Conservation (phyloP, 164 flowering plant genomes). For the Berberis vulgaris region DNA sequence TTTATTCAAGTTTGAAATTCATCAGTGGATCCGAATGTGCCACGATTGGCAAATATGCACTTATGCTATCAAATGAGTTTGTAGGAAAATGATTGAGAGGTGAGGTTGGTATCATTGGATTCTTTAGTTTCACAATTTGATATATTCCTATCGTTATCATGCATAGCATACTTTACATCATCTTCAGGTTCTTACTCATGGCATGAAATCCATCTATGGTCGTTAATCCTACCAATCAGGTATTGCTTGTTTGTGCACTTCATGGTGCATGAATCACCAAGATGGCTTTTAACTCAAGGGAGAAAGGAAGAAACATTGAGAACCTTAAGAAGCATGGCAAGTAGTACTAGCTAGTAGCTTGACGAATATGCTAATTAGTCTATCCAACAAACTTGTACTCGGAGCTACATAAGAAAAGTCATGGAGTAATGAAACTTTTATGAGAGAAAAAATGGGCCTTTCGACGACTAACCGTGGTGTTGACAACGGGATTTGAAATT, state of each 20-base stretch:
- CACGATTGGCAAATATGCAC: conserved; percentile 41
- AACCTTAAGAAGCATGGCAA: conserved; percentile 24
- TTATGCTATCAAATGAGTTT: conserved; percentile 49
- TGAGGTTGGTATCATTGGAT: conserved; percentile 40
- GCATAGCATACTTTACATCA: conserved; percentile 33
- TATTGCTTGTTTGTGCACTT: conserved; percentile 32
- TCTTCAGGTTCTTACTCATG: conserved; percentile 24
- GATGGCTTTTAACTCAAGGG: conserved; percentile 62
- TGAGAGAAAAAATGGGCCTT: conserved; percentile 38
- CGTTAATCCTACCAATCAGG: conserved; percentile 30
- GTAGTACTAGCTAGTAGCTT: conserved; percentile 4
- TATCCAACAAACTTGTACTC: too few relatives aligned
- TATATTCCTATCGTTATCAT: conserved; percentile 49
- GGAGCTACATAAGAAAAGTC: background rate
- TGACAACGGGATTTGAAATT: conserved; percentile 42
- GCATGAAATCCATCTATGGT: conserved; percentile 44
- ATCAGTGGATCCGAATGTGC: conserved; percentile 51
- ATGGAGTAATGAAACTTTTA: conserved; percentile 24
- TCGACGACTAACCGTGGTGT: conserved; percentile 25
- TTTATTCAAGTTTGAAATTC: conserved; percentile 44
- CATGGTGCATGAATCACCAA: conserved; percentile 54
- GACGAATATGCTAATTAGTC: too few relatives aligned
- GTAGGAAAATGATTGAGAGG: conserved; percentile 63
- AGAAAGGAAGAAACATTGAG: conserved; percentile 40
- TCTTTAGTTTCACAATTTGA: conserved; percentile 50